Evolutionary conservation across 169 alveolate genomes (phyloP).

Genomic region (Eimeria acervulina): DNA sequence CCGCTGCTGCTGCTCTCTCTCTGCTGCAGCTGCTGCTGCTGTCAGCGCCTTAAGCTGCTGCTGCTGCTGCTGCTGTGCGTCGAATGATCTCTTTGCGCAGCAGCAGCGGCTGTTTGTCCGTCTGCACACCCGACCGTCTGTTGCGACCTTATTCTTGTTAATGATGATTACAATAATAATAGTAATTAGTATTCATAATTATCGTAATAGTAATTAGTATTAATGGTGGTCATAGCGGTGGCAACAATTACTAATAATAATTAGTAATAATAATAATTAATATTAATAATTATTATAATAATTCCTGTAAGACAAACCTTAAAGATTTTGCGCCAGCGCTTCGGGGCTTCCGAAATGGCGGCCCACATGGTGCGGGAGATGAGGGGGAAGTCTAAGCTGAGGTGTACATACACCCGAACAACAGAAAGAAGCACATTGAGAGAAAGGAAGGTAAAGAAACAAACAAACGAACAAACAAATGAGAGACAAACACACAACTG

Average conservation of each 20-base stretch:
- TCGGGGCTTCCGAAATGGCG: conserved; percentile 87
- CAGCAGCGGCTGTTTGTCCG: neutral
- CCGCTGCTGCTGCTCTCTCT: neutral
- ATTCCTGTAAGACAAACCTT: conserved; percentile 85
- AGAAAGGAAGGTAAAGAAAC: neutral
- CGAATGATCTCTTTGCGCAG: neutral
- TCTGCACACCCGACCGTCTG: no score
- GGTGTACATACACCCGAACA: conserved; percentile 29
- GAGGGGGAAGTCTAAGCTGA: conserved; percentile 87
- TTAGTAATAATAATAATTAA: no score
- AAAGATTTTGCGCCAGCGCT: conserved; percentile 91
- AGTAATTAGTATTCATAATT: no score
- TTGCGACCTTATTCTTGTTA: no score
- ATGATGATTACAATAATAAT: no score
- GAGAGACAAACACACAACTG: no score
- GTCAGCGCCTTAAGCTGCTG: neutral
- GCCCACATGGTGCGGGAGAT: conserved; percentile 91
- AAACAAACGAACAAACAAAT: neutral
- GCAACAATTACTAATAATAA: no score
- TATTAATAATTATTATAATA: no score
- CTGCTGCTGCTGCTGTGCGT: neutral
- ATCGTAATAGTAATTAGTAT: no score
- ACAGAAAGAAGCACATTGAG: neutral
- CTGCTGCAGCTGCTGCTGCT: conserved; percentile 25
- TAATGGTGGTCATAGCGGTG: no score